phyloP scores from a whole-genome alignment of 345 rosid species.

The Murraya paniculata region DNA sequence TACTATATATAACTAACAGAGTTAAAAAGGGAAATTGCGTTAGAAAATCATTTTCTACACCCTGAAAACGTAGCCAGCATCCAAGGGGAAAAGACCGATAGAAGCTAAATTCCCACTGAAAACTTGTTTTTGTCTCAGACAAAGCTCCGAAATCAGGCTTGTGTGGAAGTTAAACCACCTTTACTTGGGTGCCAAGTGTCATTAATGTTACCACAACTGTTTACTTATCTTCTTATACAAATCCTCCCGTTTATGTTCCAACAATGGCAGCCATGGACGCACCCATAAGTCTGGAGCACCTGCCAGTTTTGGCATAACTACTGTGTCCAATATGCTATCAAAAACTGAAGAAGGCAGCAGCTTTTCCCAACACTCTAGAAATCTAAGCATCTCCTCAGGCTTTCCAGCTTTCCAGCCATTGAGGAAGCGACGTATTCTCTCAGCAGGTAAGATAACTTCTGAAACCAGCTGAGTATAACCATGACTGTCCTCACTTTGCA shows the following conservation, averaged over 20 bases:
- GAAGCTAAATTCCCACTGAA: no score
- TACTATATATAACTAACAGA: background rate
- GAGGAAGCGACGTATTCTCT: slow-evolving; percentile 62
- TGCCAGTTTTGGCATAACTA: background rate
- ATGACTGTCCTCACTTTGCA: slow-evolving; percentile 49
- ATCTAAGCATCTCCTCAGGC: background rate
- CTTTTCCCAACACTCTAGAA: background rate
- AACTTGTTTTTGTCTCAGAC: background rate
- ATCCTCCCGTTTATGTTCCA: background rate
- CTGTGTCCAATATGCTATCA: background rate
- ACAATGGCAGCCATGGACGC: background rate
- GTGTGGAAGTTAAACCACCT: background rate
- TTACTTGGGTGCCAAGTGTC: no score
- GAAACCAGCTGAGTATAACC: slow-evolving; percentile 73
- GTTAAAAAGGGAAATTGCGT: background rate
- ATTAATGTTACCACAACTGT: no score
- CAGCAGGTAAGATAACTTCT: slow-evolving; percentile 81
- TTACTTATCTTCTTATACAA: background rate
- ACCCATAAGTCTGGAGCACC: background rate
- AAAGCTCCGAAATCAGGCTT: background rate
- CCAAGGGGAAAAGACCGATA: no score
- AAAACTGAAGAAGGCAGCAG: background rate
- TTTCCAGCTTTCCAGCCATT: background rate
- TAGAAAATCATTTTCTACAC: no score
- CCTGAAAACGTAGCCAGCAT: no score